phyloP scores from a whole-genome alignment of 192 early-diverging fungal species.

The Allomyces arbusculus region DNA sequence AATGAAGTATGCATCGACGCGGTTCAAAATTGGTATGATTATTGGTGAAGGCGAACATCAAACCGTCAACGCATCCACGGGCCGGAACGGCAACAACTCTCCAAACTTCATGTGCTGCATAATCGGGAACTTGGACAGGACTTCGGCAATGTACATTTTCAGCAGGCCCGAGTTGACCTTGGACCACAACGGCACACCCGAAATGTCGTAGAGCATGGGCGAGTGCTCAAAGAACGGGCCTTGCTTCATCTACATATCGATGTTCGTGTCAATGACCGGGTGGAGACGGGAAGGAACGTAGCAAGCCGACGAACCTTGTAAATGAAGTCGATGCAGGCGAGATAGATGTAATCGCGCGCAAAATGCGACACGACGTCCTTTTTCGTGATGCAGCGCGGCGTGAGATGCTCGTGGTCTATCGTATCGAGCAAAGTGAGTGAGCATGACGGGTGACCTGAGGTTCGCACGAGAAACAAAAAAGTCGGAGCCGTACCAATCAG shows the following conservation, averaged over 20 bases:
- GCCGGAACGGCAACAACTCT: conserved; percentile 23
- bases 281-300: neutral
- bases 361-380: conserved; percentile 31
- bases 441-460: neutral
- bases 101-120: conserved; percentile 68
- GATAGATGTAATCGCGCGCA: conserved; percentile 62
- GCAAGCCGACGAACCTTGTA: conserved; percentile 12
- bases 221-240: conserved; percentile 62
- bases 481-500: conserved; percentile 30
- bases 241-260: conserved; percentile 22
- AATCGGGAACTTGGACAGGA: conserved; percentile 51
- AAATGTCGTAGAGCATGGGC: conserved; percentile 56
- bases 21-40: no score
- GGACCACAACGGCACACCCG: conserved; percentile 43
- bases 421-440: neutral
- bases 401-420: conserved; percentile 36
- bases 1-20: no score
- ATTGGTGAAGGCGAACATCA: no score
- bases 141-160: conserved; percentile 58
- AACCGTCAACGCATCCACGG: no score
- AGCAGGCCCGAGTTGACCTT: conserved; percentile 55
- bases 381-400: conserved; percentile 52
- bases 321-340: conserved; percentile 65
- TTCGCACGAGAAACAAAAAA: neutral
- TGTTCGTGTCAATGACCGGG: neutral